Base-by-base conservation (phyloP, 768 basidiomycete species). In the Suillus clintonianus region DNA sequence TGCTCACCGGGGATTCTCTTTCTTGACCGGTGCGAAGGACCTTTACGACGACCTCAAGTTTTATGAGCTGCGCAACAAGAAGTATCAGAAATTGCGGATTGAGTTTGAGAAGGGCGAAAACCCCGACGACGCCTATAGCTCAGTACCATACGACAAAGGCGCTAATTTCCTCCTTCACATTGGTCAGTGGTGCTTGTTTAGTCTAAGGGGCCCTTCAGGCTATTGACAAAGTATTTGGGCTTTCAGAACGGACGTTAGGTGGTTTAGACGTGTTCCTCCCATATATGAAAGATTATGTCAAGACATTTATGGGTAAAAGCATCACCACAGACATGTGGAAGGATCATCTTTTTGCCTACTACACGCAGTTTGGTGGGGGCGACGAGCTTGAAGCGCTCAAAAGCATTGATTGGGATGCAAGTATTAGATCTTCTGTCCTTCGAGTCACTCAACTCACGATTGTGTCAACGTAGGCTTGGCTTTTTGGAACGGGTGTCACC, bases 261-360 rank as follows among this genome's bases (percentile, higher is more conserved):
- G 93, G 93, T 4, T 78, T 94, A 60, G 87, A 95, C 53, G 84
- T 86, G 17, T 94, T 97, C 80, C 76, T 94, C 22, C 93, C 93
- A 1, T 96, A 96, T 70, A 85, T 92, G 59, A 86, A 83, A 66
- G 86, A 93, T 72, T 97, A 97, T 71, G 91, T 92, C 50, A 80
- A 82, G 59, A 92, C 89, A 0, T 97, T 90, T 76, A 88, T 86
- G 69, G 91, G 93, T 8, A 85, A 88, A 75, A 92, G 90, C 65
- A 94, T 95, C 72, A 89, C 89, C 14, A 95, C 94, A 0, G 80
- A 86, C 34, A 82, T 94, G 67, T 97, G 94, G 94, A 91, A 91
- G 69, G 78, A 80, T 0, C 91, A 96, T 70, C 77, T 97, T 14
- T 92, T 89, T 69, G 79, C 68, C 7, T 95, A 89, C 74, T 97